Base-by-base conservation (phyloP, 148 eudicot genomes). In the Chenopodium berlandieri region DNA sequence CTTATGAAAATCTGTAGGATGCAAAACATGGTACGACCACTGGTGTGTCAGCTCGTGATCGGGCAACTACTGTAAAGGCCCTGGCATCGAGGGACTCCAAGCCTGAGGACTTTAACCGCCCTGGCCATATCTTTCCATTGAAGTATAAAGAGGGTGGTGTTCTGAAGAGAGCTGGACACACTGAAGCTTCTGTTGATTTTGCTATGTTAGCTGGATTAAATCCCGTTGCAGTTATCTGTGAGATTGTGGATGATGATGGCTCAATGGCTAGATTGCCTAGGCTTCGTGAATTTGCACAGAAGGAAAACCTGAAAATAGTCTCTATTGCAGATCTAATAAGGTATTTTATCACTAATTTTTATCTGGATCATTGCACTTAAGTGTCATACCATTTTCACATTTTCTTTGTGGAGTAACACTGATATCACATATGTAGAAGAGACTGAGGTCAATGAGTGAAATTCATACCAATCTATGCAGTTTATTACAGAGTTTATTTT, bases 231-330 rank as follows among this genome's bases (percentile, higher is more conserved):
- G 98, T 94, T 76, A 79, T 94, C 67, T 94, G 98, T 89, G 98
- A 94, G 91, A 84, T 94, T 80, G 98, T 94, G 62, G 97, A 94
- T 80, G 98, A 94, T 88, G 98, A 94, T 89, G 98, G 98, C 72
- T 94, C 98, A 74, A 94, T 94, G 98, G 97, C 98, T 84, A 89
- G 98, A 85, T 83, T 94, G 63, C 98, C 97, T 44, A 90, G 82
- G 88, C 97, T 94, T 76, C 89, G 89, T 77, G 84, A 91, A 88
- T 94, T 94, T 83, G 94, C 85, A 2, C 66, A 84, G 86, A 79
- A 78, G 83, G 92, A 92, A 81, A 89, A 91, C 80, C 48, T 94
- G 82, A 94, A 94, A 84, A 86, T 94, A 77, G 44, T 94, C 73
- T 94, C 98, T n/a, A 91, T 94, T 85, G 97, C 97, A 83, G 98